Evolutionary conservation across 2,329 filamentous ascomycete species (phyloP), one percentile per base, ranked within the genome.

Genomic region (Cladosporium sp.): DNA sequence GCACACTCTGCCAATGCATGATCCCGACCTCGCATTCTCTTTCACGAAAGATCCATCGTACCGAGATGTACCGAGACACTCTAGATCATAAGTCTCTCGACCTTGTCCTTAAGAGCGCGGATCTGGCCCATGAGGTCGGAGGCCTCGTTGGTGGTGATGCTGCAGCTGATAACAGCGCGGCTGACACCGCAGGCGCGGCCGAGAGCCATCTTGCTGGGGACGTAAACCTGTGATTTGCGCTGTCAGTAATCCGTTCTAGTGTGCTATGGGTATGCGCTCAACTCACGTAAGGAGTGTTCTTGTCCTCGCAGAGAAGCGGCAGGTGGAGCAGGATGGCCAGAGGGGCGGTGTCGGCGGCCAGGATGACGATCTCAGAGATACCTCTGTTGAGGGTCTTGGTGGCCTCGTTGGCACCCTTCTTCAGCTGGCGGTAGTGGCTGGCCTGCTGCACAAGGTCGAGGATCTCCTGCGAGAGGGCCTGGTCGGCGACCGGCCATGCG

Each of bases 331-430:
- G 78, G 47, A 96, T 96, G 47, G 89, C 86, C 45, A 96, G 79
- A 36, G 91, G 91, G 52, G 82, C 80, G 61, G 89, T 93, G 69
- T 97, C 92, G 57, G 88, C 90, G 41, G 90, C 89, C 49, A 96
- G 82, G 61, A 97, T 80, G 65, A 95, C 84, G 57, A 97, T 77
- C 74, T 97, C 92, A 60, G 83, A 83, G 55, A 92, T 90, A 73
- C 92, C 91, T 61, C 92, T 85, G 77, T 93, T 94, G 43, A 95
- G 79, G 1, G 88, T 86, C 78, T 95, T 95, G 67, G 88, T 95
- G 32, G 82, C 76, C 70, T 47, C 51, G 38, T 53, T 54, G 67
- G 87, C 88, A 55, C 88, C 88, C 78, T 93, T 94, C 79, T 93
- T 93, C 59, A 91, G 73, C 78, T 93, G 88, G 43, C 64, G 57